A percentile compares a stretch with the other conserved stretches of the same genome.
These are phyloP conservation scores for Umbilicus rupestris DNA, from an alignment of 164 flowering plant genomes.

Conservation along the genomic window DNA sequence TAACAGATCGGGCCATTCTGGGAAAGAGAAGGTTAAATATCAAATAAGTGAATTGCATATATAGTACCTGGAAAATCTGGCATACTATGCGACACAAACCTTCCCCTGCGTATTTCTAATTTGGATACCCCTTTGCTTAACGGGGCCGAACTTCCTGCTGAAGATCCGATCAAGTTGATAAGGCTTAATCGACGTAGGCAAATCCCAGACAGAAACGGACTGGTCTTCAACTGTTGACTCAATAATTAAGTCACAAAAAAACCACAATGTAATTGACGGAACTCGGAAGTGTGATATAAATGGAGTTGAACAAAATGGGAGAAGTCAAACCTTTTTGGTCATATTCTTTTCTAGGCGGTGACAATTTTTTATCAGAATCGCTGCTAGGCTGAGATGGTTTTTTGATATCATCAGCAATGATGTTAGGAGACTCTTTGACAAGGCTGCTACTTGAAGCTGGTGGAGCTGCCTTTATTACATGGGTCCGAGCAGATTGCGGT, in stretches of 20 bases:
- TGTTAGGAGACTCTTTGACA: neutral
- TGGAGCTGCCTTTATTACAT: too few species aligned
- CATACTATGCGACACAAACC: neutral
- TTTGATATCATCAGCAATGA: neutral
- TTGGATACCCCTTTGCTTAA: slow-evolving; percentile 10
- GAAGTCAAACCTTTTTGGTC: neutral
- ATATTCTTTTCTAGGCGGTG: too few species aligned
- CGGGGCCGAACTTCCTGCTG: slow-evolving; percentile 4
- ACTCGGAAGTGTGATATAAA: too few species aligned
- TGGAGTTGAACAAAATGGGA: neutral
- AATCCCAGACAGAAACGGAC: neutral
- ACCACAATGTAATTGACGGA: too few species aligned
- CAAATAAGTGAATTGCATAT: neutral
- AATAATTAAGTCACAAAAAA: too few species aligned
- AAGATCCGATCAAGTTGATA: slow-evolving; percentile 4
- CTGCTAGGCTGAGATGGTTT: neutral
- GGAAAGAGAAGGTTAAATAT: neutral
- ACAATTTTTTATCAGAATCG: too few species aligned
- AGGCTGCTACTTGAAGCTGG: neutral
- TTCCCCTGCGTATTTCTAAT: slow-evolving; percentile 1
- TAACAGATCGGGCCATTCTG: slow-evolving; percentile 6
- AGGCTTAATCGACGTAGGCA: slow-evolving; percentile 1
- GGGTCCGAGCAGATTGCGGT: too few species aligned
- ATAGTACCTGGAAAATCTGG: neutral
- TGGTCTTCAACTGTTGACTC: neutral